phyloP scores from a whole-genome alignment of 2,329 filamentous ascomycete genomes.

The Onygenales sp. region DNA sequence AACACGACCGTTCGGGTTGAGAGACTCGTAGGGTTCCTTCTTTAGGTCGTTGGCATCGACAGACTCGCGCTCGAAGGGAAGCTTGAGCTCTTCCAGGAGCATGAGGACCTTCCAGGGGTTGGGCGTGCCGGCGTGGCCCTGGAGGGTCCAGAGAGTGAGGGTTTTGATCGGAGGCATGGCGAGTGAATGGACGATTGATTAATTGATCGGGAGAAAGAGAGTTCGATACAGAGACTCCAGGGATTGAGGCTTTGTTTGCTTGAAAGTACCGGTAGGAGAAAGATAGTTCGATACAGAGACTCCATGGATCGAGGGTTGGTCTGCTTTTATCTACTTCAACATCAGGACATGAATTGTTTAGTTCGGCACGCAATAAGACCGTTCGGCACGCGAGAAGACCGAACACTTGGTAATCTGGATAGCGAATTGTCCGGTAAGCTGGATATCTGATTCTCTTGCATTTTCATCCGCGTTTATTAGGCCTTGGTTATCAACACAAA shows the following conservation, averaged over 20 bases:
- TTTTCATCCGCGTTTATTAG: background rate
- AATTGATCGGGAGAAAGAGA: background rate
- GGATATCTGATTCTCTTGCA: background rate
- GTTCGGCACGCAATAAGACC: background rate
- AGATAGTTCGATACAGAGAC: no score
- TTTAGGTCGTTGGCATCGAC: background rate
- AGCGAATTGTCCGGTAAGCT: background rate
- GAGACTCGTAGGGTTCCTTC: background rate
- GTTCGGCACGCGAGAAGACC: background rate
- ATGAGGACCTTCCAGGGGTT: conserved; percentile 1
- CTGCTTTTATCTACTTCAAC: background rate
- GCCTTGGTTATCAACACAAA: background rate
- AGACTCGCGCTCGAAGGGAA: background rate
- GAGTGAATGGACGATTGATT: background rate
- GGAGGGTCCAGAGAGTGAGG: conserved; percentile 2
- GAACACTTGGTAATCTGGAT: background rate
- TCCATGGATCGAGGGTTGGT: background rate
- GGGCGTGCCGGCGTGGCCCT: background rate
- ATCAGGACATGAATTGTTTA: conserved; percentile 1
- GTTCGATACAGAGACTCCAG: background rate
- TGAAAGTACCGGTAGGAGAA: no score
- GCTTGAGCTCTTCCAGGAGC: background rate
- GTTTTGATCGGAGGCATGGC: background rate
- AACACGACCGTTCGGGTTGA: conserved; percentile 38
- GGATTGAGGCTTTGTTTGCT: background rate